A percentile compares a stretch with the other conserved stretches of the same genome.
Evolutionary conservation across 1,284 basidiomycete genomes (phyloP).

Genomic region (Irpex sp.): DNA sequence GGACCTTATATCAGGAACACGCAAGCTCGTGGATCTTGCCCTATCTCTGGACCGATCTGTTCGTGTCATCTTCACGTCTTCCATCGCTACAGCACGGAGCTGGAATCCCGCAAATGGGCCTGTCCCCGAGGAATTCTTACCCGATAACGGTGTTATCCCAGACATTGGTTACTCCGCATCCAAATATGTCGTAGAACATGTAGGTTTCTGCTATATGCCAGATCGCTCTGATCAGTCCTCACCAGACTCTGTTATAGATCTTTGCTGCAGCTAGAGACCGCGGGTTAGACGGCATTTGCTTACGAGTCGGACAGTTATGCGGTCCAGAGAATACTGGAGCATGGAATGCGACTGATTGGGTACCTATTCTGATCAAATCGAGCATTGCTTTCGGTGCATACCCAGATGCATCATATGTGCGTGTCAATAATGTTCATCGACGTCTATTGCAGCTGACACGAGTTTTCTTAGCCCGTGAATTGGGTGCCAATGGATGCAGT

Average conservation of each 20-base stretch:
- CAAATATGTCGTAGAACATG: conserved; percentile 13
- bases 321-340: conserved; percentile 6
- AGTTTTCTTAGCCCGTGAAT: conserved; percentile 2
- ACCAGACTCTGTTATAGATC: conserved; percentile 2
- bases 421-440: conserved; percentile 1
- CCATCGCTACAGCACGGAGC: conserved; percentile 5
- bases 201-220: background rate
- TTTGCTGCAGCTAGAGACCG: background rate
- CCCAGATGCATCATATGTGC: conserved; percentile 14
- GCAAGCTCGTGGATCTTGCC: conserved; percentile 26
- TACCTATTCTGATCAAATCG: conserved; percentile 12
- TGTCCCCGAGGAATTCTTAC: conserved; percentile 8
- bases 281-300: background rate
- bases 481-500: conserved; percentile 15
- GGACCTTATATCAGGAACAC: conserved; percentile 20
- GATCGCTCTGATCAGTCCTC: background rate
- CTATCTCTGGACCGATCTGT: background rate
- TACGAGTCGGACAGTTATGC: conserved; percentile 10
- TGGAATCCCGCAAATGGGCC: conserved; percentile 5
- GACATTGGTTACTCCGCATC: conserved; percentile 10
- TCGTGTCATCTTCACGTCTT: conserved; percentile 11
- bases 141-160: conserved; percentile 3
- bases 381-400: conserved; percentile 10
- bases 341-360: conserved; percentile 11
- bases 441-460: background rate